Evolutionary conservation across 2,329 filamentous ascomycete genomes (phyloP).

Genomic region (Fusarium sp.): DNA sequence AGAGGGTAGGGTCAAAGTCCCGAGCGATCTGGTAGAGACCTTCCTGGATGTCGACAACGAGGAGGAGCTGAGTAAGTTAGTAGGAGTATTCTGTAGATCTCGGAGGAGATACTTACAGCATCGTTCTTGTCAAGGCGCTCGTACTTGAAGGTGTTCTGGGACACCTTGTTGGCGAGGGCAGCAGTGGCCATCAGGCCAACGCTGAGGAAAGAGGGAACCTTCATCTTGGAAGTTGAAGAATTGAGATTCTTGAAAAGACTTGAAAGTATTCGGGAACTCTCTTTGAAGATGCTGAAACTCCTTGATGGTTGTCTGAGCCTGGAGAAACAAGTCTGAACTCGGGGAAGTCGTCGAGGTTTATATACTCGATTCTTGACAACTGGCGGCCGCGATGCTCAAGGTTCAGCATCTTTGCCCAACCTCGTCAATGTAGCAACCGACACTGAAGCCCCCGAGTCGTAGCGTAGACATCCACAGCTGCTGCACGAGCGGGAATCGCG

Average conservation of each 20-base stretch:
- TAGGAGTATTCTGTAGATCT: accelerated
- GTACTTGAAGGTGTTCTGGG: slow-evolving; percentile 27
- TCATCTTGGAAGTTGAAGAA: slow-evolving; percentile 26
- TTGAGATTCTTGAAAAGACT: background rate
- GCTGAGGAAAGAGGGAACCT: slow-evolving; percentile 32
- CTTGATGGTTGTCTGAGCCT: slow-evolving; percentile 21
- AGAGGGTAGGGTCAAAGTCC: slow-evolving; percentile 75
- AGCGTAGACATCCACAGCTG: background rate
- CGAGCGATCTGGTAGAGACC: slow-evolving; percentile 60
- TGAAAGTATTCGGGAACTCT: slow-evolving; percentile 1
- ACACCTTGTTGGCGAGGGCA: slow-evolving; percentile 22
- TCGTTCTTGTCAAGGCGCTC: slow-evolving; percentile 45
- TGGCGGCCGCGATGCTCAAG: background rate
- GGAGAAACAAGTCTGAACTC: background rate
- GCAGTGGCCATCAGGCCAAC: slow-evolving; percentile 23
- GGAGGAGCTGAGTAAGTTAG: slow-evolving; percentile 43
- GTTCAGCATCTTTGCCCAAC: background rate
- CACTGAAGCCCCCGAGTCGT: background rate
- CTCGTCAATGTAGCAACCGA: background rate
- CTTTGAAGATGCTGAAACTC: background rate
- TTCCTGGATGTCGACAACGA: slow-evolving; percentile 54
- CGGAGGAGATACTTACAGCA: slow-evolving; percentile 28
- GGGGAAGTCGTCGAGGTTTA: background rate
- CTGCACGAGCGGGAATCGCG: slow-evolving; percentile 8
- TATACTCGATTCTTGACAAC: slow-evolving; percentile 6